These are phyloP conservation scores for Diaporthe vexans DNA, from an alignment of 2,329 filamentous ascomycete species.

Conservation along the genomic window DNA sequence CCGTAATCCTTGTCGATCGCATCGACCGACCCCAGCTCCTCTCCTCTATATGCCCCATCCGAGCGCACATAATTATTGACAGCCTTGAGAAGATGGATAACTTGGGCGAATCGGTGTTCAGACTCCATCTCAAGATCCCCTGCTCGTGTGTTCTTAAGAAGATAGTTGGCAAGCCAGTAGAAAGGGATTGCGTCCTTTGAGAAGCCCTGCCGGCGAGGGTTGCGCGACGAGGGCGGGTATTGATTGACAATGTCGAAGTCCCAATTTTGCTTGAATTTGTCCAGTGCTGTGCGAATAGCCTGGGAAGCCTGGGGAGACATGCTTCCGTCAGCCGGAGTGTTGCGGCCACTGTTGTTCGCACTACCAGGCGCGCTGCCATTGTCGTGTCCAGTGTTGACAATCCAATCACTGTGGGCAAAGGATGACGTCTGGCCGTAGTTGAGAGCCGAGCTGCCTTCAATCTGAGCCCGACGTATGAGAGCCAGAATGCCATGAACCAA, in stretches of 20 bases:
- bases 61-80: conserved; percentile 72
- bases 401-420: conserved; percentile 71
- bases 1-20: conserved; percentile 78
- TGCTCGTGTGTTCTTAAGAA: conserved; percentile 70
- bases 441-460: conserved; percentile 55
- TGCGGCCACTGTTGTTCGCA: conserved; percentile 60
- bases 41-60: conserved; percentile 74
- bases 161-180: conserved; percentile 78
- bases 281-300: conserved; percentile 68
- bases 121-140: conserved; percentile 68
- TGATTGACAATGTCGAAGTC: conserved; percentile 78
- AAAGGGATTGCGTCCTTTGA: conserved; percentile 80
- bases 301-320: conserved; percentile 63
- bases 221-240: conserved; percentile 67
- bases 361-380: conserved; percentile 57
- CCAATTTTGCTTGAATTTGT: conserved; percentile 81
- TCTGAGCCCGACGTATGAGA: conserved; percentile 65
- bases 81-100: conserved; percentile 72
- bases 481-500: conserved; percentile 78
- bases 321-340: conserved; percentile 60
- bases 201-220: conserved; percentile 74
- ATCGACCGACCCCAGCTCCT: conserved; percentile 77
- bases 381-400: conserved; percentile 58
- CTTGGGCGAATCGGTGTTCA: conserved; percentile 72
- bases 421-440: conserved; percentile 65